A percentile compares a stretch with the other conserved stretches of the same genome.
phyloP scores from a whole-genome alignment of 2,329 filamentous ascomycete genomes.

The Mariannaea elegans region DNA sequence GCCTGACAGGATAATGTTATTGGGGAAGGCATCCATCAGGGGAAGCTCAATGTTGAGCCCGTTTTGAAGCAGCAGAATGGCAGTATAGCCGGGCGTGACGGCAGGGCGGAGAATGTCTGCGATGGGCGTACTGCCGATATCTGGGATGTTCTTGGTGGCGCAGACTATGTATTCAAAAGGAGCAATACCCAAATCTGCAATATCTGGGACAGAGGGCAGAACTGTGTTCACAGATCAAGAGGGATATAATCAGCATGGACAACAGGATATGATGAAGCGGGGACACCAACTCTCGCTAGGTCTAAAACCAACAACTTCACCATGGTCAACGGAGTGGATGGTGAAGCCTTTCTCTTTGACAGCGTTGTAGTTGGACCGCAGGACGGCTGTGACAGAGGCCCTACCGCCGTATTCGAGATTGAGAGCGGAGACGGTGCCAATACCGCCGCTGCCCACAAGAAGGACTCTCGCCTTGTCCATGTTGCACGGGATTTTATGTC shows the following conservation, averaged over 20 bases:
- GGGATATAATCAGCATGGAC: slow-evolving; percentile 4
- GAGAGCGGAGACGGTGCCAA: slow-evolving; percentile 36
- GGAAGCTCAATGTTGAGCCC: slow-evolving; percentile 38
- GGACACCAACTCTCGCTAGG: slow-evolving; percentile 31
- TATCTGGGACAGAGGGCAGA: slow-evolving; percentile 30
- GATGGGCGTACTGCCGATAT: slow-evolving; percentile 23
- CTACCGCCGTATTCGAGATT: slow-evolving; percentile 33
- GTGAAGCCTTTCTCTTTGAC: slow-evolving; percentile 35
- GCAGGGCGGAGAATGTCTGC: slow-evolving; percentile 35
- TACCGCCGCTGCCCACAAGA: slow-evolving; percentile 37
- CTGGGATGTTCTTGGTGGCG: slow-evolving; percentile 38
- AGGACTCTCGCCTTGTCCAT: slow-evolving; percentile 17
- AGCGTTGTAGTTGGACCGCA: slow-evolving; percentile 36
- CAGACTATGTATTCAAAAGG: slow-evolving; percentile 39
- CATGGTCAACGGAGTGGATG: slow-evolving; percentile 38
- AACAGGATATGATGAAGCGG: neutral
- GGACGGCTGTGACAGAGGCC: slow-evolving; percentile 35
- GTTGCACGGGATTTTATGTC: too few relatives aligned
- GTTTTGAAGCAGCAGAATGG: slow-evolving; percentile 37
- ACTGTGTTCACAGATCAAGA: slow-evolving; percentile 20
- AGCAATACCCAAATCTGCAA: slow-evolving; percentile 17
- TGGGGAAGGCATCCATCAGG: slow-evolving; percentile 30
- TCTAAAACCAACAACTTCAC: slow-evolving; percentile 28
- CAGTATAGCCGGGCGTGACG: slow-evolving; percentile 29
- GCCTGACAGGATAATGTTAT: slow-evolving; percentile 34